Base-by-base conservation (phyloP, 768 basidiomycete species). In the Guyanaporus albipodus region DNA sequence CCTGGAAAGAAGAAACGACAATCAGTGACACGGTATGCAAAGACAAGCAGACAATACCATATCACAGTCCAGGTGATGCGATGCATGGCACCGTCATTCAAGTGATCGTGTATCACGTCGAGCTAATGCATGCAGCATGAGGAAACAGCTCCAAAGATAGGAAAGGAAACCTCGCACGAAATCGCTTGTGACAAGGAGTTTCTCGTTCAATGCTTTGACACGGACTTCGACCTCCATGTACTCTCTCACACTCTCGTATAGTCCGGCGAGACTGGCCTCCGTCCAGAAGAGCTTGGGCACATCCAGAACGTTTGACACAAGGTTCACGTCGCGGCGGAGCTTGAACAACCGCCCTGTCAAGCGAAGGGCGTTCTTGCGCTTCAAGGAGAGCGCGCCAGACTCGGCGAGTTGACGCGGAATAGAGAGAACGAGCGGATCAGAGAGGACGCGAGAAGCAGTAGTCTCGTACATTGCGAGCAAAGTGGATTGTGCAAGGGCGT, bases 211-310 rank as follows among this genome's bases (percentile, higher is more conserved):
- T 10, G 83, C 86, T 61, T 85, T 79, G 24, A 94, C 91, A 28
- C 94, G 68, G 4, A 76, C 80, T 28, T 79, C 82, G 42, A 96
- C 91, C 67, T 97, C 94, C 78, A 96, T 91, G 60, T 97, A 97
- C 56, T 93, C 93, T 46, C 91, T 73, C 38, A 94, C 91, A 0
- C 92, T 91, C 55, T 92, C 90, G 60, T 97, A 97, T 28, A 97
- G 67, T 23, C 82, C 86, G 58, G 87, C 87, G 56, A 95, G 69
- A 54, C 87, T 92, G 10, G 91, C 92, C 61, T 95, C 93, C 42
- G 82, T 85, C 94, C 93, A 96, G 66, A 97, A 97, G 37, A 97
- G 68, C 60, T 93, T 91, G 1, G 93, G 93, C 6, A 91, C 85
- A 60, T 97, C 94, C 2, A 97, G 76, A 24, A 97, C 91, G 58